Conservation (phyloP, 1,284 basidiomycete genomes). For the Leccinum ponderosum region DNA sequence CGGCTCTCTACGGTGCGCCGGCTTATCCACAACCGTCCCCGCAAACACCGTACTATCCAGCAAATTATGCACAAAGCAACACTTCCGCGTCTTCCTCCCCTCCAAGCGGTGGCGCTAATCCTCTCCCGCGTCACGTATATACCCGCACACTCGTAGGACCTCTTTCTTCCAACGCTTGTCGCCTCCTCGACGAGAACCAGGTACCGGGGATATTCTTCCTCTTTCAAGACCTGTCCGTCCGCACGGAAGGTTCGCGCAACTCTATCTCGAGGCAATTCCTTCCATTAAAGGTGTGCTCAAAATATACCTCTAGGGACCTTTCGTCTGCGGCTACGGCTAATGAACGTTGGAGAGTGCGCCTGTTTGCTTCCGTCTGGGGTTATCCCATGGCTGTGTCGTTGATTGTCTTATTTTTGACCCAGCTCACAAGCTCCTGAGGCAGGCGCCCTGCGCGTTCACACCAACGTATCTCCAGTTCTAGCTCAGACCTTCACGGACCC, state of each 20-base stretch:
- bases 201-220: conserved; percentile 86
- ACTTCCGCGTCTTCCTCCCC: conserved; percentile 34
- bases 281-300: conserved; percentile 23
- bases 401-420: conserved; percentile 25
- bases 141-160: conserved; percentile 88
- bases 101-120: conserved; percentile 37
- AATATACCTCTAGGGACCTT: conserved; percentile 56
- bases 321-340: conserved; percentile 75
- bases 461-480: conserved; percentile 67
- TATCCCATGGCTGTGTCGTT: conserved; percentile 22
- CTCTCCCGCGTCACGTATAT: conserved; percentile 65
- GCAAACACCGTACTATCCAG: conserved; percentile 32
- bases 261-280: conserved; percentile 28
- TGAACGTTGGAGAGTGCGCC: conserved; percentile 84
- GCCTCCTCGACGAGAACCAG: conserved; percentile 80
- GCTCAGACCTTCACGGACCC: conserved; percentile 85
- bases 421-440: conserved; percentile 74
- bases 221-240: conserved; percentile 84
- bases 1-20: conserved; percentile 26
- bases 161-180: conserved; percentile 80
- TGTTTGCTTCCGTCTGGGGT: conserved; percentile 18
- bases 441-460: conserved; percentile 65
- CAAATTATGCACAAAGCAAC: conserved; percentile 28
- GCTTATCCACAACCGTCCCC: conserved; percentile 32
- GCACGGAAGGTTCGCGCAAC: conserved; percentile 69